Conservation (phyloP, 805 yeast genomes). For the Kluyveromyces starmeri region DNA sequence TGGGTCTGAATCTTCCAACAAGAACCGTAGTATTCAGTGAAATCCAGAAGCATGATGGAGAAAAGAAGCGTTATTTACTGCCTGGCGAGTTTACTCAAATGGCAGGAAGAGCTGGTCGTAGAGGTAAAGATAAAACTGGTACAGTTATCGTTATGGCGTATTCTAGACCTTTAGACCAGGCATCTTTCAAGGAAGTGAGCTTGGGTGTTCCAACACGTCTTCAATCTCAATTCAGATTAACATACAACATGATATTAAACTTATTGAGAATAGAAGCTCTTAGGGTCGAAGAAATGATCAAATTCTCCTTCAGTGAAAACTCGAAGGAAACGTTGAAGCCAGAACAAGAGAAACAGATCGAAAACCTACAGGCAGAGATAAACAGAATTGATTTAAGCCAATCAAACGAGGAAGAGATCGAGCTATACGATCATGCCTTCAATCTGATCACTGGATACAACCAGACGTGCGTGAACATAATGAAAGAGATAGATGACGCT, state of each 20-base stretch:
- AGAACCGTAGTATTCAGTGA: constrained; percentile 90
- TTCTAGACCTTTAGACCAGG: constrained; percentile 47
- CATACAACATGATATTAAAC: constrained; percentile 92
- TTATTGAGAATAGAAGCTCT: constrained; percentile 87
- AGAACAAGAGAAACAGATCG: constrained; percentile 65
- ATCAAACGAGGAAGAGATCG: constrained; percentile 27
- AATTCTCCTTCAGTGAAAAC: constrained; percentile 90
- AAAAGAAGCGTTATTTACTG: constrained; percentile 63
- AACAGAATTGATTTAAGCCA: constrained; percentile 31
- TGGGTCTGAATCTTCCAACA: constrained; percentile 96
- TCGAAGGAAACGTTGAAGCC: constrained; percentile 78
- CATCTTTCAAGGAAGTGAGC: constrained; percentile 67
- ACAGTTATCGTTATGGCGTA: constrained; percentile 90
- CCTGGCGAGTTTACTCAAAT: constrained; percentile 98
- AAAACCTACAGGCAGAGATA: constrained; percentile 42
- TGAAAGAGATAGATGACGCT: constrained; percentile 38
- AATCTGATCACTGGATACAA: constrained; percentile 39
- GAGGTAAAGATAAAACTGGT: constrained; percentile 90
- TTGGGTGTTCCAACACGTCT: constrained; percentile 86
- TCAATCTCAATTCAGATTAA: constrained; percentile 84
- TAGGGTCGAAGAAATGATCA: constrained; percentile 96
- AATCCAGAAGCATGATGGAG: constrained; percentile 84
- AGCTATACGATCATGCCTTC: constrained; percentile 39
- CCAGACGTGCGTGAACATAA: constrained; percentile 36
- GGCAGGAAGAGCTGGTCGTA: constrained; percentile 98